phyloP scores from a whole-genome alignment of 2,329 filamentous ascomycete genomes.

The Sclerotinia trifoliorum region DNA sequence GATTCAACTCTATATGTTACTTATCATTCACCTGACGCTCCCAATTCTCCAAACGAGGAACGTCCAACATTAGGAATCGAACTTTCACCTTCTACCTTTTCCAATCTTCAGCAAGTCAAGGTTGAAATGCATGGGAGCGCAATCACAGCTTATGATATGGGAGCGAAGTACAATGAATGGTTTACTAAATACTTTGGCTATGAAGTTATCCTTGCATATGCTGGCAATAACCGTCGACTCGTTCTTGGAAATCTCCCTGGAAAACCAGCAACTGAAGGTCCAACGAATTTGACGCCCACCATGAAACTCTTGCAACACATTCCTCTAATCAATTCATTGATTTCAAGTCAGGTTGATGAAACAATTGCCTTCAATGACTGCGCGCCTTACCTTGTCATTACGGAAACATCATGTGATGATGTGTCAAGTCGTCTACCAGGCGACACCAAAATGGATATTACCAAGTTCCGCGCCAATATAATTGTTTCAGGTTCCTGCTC shows the following conservation, averaged over 20 bases:
- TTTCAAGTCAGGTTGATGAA: conserved; percentile 42
- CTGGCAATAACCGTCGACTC: conserved; percentile 58
- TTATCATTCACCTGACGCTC: conserved; percentile 38
- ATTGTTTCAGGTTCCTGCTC: conserved; percentile 57
- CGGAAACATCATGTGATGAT: conserved; percentile 65
- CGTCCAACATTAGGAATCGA: conserved; percentile 51
- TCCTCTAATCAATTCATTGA: conserved; percentile 28
- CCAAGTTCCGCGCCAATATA: conserved; percentile 72
- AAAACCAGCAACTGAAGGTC: conserved; percentile 27
- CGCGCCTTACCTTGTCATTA: conserved; percentile 72
- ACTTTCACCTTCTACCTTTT: conserved; percentile 50
- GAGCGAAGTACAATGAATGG: conserved; percentile 58
- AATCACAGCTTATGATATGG: conserved; percentile 63
- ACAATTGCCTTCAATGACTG: conserved; percentile 71
- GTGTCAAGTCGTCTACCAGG: conserved; percentile 57
- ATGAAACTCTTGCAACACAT: conserved; percentile 27
- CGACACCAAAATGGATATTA: conserved; percentile 57
- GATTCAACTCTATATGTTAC: conserved; percentile 45
- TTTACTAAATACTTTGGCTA: conserved; percentile 67
- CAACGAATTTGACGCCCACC: conserved; percentile 23
- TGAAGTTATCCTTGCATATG: conserved; percentile 59
- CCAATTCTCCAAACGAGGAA: conserved; percentile 18
- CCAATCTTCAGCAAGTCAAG: conserved; percentile 47
- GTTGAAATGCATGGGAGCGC: conserved; percentile 60
- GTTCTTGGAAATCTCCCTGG: conserved; percentile 53